A percentile compares a stretch with the other conserved stretches of the same genome.
Evolutionary conservation across 2,329 filamentous ascomycete genomes (phyloP).

Genomic region (Chaetomium sp.): DNA sequence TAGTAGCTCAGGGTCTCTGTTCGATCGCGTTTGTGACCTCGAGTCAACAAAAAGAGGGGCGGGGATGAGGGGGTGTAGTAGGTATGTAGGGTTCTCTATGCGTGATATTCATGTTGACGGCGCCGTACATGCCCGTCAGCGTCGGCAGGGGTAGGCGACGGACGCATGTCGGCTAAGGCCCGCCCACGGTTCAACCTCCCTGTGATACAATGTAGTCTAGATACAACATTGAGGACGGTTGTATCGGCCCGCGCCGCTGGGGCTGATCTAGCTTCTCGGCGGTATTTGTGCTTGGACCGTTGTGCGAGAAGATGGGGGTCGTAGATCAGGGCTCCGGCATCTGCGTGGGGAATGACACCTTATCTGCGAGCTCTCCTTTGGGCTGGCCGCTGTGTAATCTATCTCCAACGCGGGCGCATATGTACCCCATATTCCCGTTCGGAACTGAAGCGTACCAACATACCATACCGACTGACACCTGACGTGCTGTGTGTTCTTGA

Average conservation of each 20-base stretch:
- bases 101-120: background rate
- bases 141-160: background rate
- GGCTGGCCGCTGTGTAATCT: slow-evolving; percentile 4
- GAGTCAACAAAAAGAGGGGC: no score
- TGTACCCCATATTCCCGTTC: slow-evolving; percentile 6
- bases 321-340: background rate
- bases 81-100: background rate
- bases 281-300: slow-evolving; percentile 7
- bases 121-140: background rate
- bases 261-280: background rate
- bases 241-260: slow-evolving; percentile 17
- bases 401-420: slow-evolving; percentile 14
- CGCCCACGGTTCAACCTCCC: background rate
- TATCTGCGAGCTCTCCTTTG: background rate
- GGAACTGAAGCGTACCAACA: background rate
- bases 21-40: background rate
- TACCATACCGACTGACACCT: background rate
- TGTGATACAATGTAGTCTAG: background rate
- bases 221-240: background rate
- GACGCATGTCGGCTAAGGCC: background rate
- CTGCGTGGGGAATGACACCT: background rate
- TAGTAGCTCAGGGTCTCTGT: background rate
- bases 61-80: background rate
- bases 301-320: slow-evolving; percentile 10
- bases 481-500: slow-evolving; percentile 4